Conservation (phyloP, 2,329 filamentous ascomycete species). For the Xylaria sp. region DNA sequence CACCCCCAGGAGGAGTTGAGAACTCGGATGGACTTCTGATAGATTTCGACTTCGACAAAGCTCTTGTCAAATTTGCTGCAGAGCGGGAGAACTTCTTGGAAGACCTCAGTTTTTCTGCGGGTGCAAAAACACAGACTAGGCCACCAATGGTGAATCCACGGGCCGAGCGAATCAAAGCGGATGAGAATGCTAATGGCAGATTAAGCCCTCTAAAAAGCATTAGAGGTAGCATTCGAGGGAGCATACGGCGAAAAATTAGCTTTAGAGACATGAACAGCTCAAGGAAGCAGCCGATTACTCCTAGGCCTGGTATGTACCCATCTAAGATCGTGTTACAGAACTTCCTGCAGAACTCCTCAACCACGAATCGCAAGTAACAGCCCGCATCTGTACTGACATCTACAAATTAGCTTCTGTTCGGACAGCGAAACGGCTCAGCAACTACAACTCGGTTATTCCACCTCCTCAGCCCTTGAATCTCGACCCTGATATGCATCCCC, state of each 20-base stretch:
- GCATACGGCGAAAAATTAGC: conserved; percentile 90
- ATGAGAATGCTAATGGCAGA: conserved; percentile 68
- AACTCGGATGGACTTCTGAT: conserved; percentile 55
- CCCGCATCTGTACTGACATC: conserved; percentile 47
- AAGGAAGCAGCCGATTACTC: conserved; percentile 82
- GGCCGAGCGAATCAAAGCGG: conserved; percentile 82
- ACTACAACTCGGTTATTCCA: conserved; percentile 98
- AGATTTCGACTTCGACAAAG: conserved; percentile 93
- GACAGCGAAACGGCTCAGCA: conserved; percentile 89
- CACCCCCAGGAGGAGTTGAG: conserved; percentile 42
- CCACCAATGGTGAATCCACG: conserved; percentile 80
- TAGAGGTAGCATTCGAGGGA: conserved; percentile 79
- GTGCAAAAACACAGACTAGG: conserved; percentile 76
- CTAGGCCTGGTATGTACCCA: conserved; percentile 74
- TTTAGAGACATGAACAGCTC: conserved; percentile 95
- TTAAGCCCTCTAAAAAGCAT: conserved; percentile 65
- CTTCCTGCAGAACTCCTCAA: conserved; percentile 40
- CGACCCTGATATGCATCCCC: conserved; percentile 92
- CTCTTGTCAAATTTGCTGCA: conserved; percentile 92
- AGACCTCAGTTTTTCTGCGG: conserved; percentile 88
- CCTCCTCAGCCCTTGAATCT: conserved; percentile 89
- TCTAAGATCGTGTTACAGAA: conserved; percentile 40
- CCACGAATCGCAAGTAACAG: conserved; percentile 41
- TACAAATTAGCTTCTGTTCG: conserved; percentile 66
- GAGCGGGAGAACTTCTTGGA: conserved; percentile 94